Evolutionary conservation across 306 rosid genomes (phyloP).

Genomic region (Trichosanthes cucumerina): DNA sequence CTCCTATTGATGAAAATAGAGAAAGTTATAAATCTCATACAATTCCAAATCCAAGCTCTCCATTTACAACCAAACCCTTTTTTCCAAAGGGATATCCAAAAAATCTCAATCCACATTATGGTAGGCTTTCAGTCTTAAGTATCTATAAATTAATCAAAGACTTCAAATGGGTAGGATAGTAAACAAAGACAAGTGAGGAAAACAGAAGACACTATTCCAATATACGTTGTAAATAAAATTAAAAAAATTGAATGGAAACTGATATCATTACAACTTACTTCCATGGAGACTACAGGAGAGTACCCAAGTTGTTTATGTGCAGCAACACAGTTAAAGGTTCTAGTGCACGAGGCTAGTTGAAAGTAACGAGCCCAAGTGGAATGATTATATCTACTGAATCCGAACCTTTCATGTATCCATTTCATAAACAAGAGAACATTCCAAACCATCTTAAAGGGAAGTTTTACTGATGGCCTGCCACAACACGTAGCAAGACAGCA

Average conservation of each 20-base stretch:
- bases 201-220: not conserved
- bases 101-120: not conserved
- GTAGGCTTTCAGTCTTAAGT: not conserved
- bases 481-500: constrained; percentile 14
- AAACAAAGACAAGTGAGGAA: not conserved
- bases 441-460: constrained; percentile 53
- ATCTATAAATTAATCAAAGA: not conserved
- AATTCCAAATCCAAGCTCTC: not conserved
- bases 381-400: constrained; percentile 32
- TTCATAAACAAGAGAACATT: constrained; percentile 35
- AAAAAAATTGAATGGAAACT: not conserved
- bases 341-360: constrained; percentile 47
- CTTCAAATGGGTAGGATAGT: not conserved
- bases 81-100: not conserved
- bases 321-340: constrained; percentile 56
- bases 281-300: constrained; percentile 53
- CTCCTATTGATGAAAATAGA: no score
- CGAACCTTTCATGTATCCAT: constrained; percentile 42
- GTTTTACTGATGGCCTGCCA: constrained; percentile 64
- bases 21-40: no score
- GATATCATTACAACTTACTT: constrained; percentile 31
- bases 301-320: constrained; percentile 61
- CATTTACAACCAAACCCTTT: not conserved
- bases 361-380: constrained; percentile 38
- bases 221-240: not conserved